Evolutionary conservation across 1,284 basidiomycete species (phyloP).

Genomic region (Anthracocystis setariae): DNA sequence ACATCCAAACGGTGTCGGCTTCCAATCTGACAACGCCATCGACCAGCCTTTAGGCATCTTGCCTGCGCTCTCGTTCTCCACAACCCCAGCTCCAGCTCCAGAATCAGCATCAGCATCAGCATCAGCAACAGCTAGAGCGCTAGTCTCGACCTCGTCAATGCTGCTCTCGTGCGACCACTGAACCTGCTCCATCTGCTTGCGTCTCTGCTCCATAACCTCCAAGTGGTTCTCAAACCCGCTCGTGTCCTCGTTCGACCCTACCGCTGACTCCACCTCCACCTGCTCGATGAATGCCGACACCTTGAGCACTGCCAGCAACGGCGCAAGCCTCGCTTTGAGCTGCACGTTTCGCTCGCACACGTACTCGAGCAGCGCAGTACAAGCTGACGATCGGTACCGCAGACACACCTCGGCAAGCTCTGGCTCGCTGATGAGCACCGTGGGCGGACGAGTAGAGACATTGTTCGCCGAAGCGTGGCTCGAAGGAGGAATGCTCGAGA

Average conservation of each 20-base stretch:
- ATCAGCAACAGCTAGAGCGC: neutral
- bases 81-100: neutral
- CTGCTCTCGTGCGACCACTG: neutral
- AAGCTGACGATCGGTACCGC: neutral
- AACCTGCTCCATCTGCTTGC: neutral
- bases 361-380: constrained; percentile 14
- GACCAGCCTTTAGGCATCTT: constrained; percentile 29
- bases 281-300: constrained; percentile 8
- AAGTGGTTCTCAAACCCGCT: constrained; percentile 20
- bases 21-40: constrained; percentile 14
- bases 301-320: constrained; percentile 15
- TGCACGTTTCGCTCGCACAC: constrained; percentile 17
- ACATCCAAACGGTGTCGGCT: constrained; percentile 33
- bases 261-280: neutral
- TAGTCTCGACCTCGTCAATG: neutral
- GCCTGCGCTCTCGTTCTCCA: neutral
- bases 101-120: too few relatives aligned
- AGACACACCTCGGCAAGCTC: constrained; percentile 30
- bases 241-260: neutral
- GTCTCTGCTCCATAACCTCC: neutral
- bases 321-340: constrained; percentile 12
- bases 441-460: constrained; percentile 1
- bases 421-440: constrained; percentile 12
- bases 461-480: neutral
- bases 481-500: constrained; percentile 16